Percentiles rank a stretch among this genome's conserved stretches.
Conservation (phyloP, 2,329 filamentous ascomycete genomes). For the Hymenoscyphus salicellus region DNA sequence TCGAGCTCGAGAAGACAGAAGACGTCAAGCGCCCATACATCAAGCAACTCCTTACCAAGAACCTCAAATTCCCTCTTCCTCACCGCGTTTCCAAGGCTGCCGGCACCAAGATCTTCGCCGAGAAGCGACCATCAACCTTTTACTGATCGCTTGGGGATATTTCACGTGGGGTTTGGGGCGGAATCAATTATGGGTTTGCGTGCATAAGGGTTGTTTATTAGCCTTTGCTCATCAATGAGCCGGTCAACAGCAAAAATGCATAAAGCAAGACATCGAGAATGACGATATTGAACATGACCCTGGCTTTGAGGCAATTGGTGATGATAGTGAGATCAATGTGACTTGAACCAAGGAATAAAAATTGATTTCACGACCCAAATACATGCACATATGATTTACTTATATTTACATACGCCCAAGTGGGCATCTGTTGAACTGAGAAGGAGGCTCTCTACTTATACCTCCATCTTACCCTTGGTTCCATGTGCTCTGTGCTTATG, state of each 20-base stretch:
- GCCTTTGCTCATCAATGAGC: conserved; percentile 34
- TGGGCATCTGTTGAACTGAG: neutral
- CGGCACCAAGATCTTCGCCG: conserved; percentile 88
- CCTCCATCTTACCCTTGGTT: no score
- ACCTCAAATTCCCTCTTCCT: conserved; percentile 96
- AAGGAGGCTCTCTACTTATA: no score
- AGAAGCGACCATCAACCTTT: conserved; percentile 94
- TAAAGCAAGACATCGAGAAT: conserved; percentile 25
- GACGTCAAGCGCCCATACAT: conserved; percentile 99
- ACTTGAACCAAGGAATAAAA: conserved; percentile 4
- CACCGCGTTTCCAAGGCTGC: conserved; percentile 84
- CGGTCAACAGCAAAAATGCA: conserved; percentile 34
- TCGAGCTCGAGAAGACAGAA: conserved; percentile 91
- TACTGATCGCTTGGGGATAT: conserved; percentile 53
- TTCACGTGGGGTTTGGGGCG: conserved; percentile 27
- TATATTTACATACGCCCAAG: neutral
- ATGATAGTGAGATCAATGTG: conserved; percentile 8
- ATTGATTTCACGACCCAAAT: neutral
- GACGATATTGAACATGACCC: conserved; percentile 2
- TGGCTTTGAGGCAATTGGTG: neutral
- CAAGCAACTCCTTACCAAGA: conserved; percentile 94
- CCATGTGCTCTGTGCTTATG: no score
- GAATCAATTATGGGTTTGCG: conserved; percentile 32
- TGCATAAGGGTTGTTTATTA: conserved; percentile 38
- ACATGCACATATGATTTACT: neutral